Evolutionary conservation across 2,329 filamentous ascomycete species (phyloP).

Genomic region (Lecanicillium sp.): DNA sequence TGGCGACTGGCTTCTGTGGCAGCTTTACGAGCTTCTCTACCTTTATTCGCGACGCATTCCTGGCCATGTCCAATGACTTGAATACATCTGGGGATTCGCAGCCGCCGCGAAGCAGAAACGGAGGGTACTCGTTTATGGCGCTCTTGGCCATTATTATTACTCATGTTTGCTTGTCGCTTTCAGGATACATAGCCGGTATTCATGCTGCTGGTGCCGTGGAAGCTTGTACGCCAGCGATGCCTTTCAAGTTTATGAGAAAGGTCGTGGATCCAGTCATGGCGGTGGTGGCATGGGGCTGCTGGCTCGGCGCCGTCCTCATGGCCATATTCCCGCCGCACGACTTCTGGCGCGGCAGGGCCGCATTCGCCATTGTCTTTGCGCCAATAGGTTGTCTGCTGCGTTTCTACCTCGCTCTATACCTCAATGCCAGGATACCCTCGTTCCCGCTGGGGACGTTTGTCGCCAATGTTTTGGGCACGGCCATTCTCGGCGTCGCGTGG

Average conservation of each 20-base stretch:
- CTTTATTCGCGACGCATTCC: conserved; percentile 73
- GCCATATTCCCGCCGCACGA: conserved; percentile 64
- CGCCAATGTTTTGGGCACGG: conserved; percentile 73
- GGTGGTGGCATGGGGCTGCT: conserved; percentile 62
- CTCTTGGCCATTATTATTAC: conserved; percentile 66
- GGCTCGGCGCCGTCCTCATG: conserved; percentile 70
- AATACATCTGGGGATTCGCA: conserved; percentile 27
- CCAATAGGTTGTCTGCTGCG: conserved; percentile 70
- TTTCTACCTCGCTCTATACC: conserved; percentile 61
- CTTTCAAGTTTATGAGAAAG: conserved; percentile 47
- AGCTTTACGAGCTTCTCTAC: conserved; percentile 86
- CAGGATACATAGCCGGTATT: conserved; percentile 62
- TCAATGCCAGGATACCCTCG: conserved; percentile 58
- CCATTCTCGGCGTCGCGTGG: conserved; percentile 66
- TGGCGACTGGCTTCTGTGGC: conserved; percentile 82
- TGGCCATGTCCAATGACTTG: conserved; percentile 71
- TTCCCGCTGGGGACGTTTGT: conserved; percentile 85
- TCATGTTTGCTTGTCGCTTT: conserved; percentile 63
- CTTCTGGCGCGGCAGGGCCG: conserved; percentile 65
- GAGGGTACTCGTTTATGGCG: conserved; percentile 78
- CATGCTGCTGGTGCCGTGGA: conserved; percentile 63
- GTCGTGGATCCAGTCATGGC: conserved; percentile 57
- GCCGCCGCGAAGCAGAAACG: conserved; percentile 44
- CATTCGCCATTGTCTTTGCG: conserved; percentile 76
- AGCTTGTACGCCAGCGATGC: conserved; percentile 50